Conservation (phyloP, 768 basidiomycete species). For the Cyclocybe aegerita region DNA sequence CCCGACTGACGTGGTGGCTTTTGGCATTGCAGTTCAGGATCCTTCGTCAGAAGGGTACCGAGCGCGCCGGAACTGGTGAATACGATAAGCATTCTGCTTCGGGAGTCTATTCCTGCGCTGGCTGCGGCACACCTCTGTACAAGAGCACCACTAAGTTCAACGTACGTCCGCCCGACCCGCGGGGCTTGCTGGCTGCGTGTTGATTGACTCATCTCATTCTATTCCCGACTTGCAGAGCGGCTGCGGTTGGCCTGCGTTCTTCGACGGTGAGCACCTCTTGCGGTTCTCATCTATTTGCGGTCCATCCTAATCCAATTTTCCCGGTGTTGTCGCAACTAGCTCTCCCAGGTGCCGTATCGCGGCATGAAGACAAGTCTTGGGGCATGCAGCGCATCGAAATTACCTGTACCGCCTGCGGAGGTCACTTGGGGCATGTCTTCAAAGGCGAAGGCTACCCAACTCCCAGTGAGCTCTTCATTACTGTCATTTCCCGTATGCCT, state of each 20-base stretch:
- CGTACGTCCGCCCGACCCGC: constrained; percentile 26
- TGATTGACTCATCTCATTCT: neutral
- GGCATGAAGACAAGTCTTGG: constrained; percentile 68
- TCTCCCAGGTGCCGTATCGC: constrained; percentile 82
- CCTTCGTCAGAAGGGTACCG: constrained; percentile 86
- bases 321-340: constrained; percentile 40
- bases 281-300: neutral
- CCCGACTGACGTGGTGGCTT: neutral
- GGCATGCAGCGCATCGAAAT: constrained; percentile 84
- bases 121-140: constrained; percentile 81
- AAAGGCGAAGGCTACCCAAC: constrained; percentile 84
- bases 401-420: constrained; percentile 85
- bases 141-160: constrained; percentile 89
- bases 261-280: constrained; percentile 58
- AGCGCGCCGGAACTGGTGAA: constrained; percentile 71
- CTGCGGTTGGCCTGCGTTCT: constrained; percentile 98
- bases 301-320: neutral
- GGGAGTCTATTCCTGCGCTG: constrained; percentile 80
- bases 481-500: neutral
- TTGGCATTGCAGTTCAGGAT: constrained; percentile 67
- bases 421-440: constrained; percentile 95
- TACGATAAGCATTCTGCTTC: constrained; percentile 67
- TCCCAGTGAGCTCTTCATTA: constrained; percentile 56
- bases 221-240: constrained; percentile 51
- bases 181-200: neutral